These are phyloP conservation scores for Ziziphus jujuba DNA, from an alignment of 306 rosid species.

Conservation along the genomic window DNA sequence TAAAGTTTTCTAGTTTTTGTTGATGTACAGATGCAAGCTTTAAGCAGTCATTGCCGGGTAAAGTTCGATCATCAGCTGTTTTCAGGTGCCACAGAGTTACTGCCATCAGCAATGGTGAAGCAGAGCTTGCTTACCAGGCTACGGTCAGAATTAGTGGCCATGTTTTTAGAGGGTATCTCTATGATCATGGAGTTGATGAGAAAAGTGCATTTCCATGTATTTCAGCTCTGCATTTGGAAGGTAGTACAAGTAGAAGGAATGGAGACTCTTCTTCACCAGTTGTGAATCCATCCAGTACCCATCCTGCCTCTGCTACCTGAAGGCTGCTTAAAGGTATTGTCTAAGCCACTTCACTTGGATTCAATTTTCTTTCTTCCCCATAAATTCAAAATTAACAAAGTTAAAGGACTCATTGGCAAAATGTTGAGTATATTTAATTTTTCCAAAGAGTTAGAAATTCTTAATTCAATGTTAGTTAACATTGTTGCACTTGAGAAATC, in stretches of 20 bases:
- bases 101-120: slow-evolving; percentile 62
- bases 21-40: slow-evolving; percentile 56
- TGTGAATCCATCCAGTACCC: slow-evolving; percentile 40
- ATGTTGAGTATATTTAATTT: too few relatives aligned
- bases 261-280: slow-evolving; percentile 48
- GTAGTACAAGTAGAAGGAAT: slow-evolving; percentile 41
- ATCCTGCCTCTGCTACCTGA: slow-evolving; percentile 57
- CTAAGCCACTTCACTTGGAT: not conserved
- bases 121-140: slow-evolving; percentile 67
- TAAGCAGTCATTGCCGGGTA: slow-evolving; percentile 58
- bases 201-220: slow-evolving; percentile 40
- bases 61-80: slow-evolving; percentile 66
- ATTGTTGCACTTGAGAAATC: too few relatives aligned
- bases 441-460: too few relatives aligned
- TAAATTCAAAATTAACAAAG: too few relatives aligned
- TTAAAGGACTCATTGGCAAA: too few relatives aligned
- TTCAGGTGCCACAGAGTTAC: slow-evolving; percentile 83
- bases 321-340: slow-evolving; percentile 12
- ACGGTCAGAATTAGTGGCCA: slow-evolving; percentile 79
- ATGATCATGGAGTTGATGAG: slow-evolving; percentile 70
- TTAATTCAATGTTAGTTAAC: too few relatives aligned
- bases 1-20: not conserved
- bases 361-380: too few relatives aligned
- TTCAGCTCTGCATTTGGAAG: slow-evolving; percentile 59
- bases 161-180: slow-evolving; percentile 75